Conservation (phyloP, 2,329 filamentous ascomycete species). For the Fusarium duplospermum region DNA sequence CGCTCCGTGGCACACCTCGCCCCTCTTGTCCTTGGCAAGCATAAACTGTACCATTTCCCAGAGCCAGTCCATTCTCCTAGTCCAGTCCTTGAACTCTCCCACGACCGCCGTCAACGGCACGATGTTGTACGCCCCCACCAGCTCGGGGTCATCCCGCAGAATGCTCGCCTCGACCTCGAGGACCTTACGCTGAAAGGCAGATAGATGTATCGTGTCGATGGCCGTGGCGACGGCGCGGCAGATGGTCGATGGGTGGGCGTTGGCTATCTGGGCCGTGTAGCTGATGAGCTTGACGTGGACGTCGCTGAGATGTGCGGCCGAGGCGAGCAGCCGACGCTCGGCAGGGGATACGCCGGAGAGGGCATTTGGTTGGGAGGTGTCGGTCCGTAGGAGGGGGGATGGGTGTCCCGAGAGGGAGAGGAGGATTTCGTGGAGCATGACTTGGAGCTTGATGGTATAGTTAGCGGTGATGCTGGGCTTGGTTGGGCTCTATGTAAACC, state of each 20-base stretch:
- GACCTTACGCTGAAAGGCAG: constrained; percentile 84
- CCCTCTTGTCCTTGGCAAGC: constrained; percentile 53
- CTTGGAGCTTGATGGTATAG: constrained; percentile 22
- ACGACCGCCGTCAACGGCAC: constrained; percentile 90
- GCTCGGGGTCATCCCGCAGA: constrained; percentile 77
- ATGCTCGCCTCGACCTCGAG: constrained; percentile 86
- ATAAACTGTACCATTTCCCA: constrained; percentile 80
- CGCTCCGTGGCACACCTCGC: constrained; percentile 70
- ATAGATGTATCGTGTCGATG: constrained; percentile 79
- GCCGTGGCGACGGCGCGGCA: constrained; percentile 88
- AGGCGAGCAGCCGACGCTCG: constrained; percentile 83
- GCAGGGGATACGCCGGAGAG: constrained; percentile 74
- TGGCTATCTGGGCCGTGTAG: constrained; percentile 74
- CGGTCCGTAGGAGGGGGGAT: constrained; percentile 81
- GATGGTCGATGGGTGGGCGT: constrained; percentile 80
- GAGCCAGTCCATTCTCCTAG: constrained; percentile 85
- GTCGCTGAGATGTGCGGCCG: constrained; percentile 80
- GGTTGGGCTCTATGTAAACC: background rate
- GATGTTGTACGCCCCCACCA: constrained; percentile 92
- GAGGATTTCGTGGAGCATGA: constrained; percentile 98
- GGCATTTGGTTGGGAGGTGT: constrained; percentile 59
- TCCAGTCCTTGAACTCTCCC: constrained; percentile 89
- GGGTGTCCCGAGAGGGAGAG: constrained; percentile 95
- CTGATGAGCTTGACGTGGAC: constrained; percentile 79
- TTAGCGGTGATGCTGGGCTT: constrained; percentile 22